Evolutionary conservation across 768 basidiomycete genomes (phyloP), one percentile per base, ranked within the genome.

Genomic region (Lactarius indigo): DNA sequence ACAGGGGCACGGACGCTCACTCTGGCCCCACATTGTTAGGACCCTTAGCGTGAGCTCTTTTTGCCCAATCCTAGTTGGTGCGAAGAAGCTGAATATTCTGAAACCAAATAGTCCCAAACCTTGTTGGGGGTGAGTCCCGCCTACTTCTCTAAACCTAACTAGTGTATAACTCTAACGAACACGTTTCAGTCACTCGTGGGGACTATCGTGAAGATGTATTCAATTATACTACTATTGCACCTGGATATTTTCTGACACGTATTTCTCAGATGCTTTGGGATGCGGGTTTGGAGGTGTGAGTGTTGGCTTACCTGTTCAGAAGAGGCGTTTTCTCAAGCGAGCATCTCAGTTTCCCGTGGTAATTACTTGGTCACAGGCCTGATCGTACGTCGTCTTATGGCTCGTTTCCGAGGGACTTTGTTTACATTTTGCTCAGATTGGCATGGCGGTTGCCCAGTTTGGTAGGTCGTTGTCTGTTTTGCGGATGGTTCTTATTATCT

Each of bases 201-300:
- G 17, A 37, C 61, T 18, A 55, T 70, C 31, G 70, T 70, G 39
- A 70, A 70, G 12, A 66, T 58, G 70, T 70, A 44, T 23, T 62
- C 41, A 30, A 10, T 12, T 17, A 15, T 42, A n/a, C 8, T 20
- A 28, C 35, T 47, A 6, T 39, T 33, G n/a, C 31, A 28, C 55
- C n/a, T 44, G 41, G 39, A 55, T 41, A 20, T 26, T n/a, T 26
- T 23, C 59, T 63, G 47, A 61, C 52, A 57, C 13, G 4, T 37
- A 10, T 20, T 23, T 18, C 44, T 18, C 26, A 70, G 70, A 39
- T 70, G 70, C 55, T 70, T 65, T 20, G 70, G 30, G 12, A 54
- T 70, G 61, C 70, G 70, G 26, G 70, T 70, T 30, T 70, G 70
- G 70, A 70, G 69, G 44, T 70, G 70, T 70, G 44, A 65, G 68